Evolutionary conservation across 2,329 filamentous ascomycete genomes (phyloP).

Genomic region (Aspergillus fructus): DNA sequence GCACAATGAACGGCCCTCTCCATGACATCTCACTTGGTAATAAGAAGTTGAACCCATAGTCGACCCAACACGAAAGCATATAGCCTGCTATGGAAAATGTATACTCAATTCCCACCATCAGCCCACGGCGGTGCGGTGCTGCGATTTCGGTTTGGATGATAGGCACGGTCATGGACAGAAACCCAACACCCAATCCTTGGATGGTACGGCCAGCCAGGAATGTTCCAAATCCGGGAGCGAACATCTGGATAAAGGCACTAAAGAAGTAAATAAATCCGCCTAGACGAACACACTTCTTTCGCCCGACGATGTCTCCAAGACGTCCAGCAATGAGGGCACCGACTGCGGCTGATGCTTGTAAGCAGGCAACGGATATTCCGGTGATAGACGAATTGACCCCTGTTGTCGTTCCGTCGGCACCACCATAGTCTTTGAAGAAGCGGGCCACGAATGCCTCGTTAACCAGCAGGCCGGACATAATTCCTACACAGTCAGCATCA

Average conservation of each 20-base stretch:
- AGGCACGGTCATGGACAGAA: slow-evolving; percentile 39
- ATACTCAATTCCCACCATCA: slow-evolving; percentile 44
- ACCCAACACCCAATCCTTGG: slow-evolving; percentile 36
- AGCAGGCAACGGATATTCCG: slow-evolving; percentile 37
- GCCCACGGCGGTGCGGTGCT: slow-evolving; percentile 34
- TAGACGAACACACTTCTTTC: slow-evolving; percentile 37
- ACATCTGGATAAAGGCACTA: slow-evolving; percentile 39
- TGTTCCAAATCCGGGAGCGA: slow-evolving; percentile 34
- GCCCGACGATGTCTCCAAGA: slow-evolving; percentile 38
- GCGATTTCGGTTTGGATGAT: slow-evolving; percentile 41
- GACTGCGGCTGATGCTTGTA: slow-evolving; percentile 37
- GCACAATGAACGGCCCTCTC: slow-evolving; percentile 31
- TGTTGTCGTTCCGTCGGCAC: slow-evolving; percentile 31
- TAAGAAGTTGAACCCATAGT: slow-evolving; percentile 40
- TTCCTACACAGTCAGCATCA: slow-evolving; percentile 25
- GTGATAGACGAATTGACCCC: slow-evolving; percentile 38
- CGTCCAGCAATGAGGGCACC: slow-evolving; percentile 36
- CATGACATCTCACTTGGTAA: slow-evolving; percentile 34
- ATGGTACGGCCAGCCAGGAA: slow-evolving; percentile 37
- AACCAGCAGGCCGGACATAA: slow-evolving; percentile 42
- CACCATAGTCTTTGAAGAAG: slow-evolving; percentile 41
- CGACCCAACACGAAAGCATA: slow-evolving; percentile 42
- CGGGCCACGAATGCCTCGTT: slow-evolving; percentile 42
- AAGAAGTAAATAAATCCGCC: slow-evolving; percentile 40
- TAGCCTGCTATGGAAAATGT: slow-evolving; percentile 39